phyloP scores from a whole-genome alignment of 768 basidiomycete species.

The Rhizopogon sp. region DNA sequence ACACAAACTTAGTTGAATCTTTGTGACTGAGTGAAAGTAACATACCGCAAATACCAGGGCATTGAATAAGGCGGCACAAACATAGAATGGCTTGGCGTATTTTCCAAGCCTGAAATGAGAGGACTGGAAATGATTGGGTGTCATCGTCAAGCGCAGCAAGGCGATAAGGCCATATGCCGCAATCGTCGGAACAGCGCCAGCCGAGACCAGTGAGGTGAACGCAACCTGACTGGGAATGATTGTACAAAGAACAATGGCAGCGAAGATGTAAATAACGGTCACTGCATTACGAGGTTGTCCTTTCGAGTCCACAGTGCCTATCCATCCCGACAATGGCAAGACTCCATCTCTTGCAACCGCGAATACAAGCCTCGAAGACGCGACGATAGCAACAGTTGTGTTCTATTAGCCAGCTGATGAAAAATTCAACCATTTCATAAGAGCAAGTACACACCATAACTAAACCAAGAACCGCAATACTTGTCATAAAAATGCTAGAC shows the following conservation, averaged over 20 bases:
- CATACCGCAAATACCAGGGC: slow-evolving; percentile 67
- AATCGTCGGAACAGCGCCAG: slow-evolving; percentile 81
- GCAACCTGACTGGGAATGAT: slow-evolving; percentile 89
- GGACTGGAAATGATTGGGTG: slow-evolving; percentile 66
- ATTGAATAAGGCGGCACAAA: slow-evolving; percentile 67
- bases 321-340: slow-evolving; percentile 78
- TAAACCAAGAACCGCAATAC: slow-evolving; percentile 78
- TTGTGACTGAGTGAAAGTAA: slow-evolving; percentile 8
- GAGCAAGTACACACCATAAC: slow-evolving; percentile 54
- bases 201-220: slow-evolving; percentile 87
- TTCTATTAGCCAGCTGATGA: slow-evolving; percentile 41
- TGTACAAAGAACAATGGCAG: slow-evolving; percentile 71
- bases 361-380: slow-evolving; percentile 83
- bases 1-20: slow-evolving; percentile 4
- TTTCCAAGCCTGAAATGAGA: slow-evolving; percentile 72
- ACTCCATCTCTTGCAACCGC: slow-evolving; percentile 95
- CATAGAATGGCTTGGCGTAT: slow-evolving; percentile 64
- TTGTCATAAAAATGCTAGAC: slow-evolving; percentile 82
- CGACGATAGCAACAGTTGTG: slow-evolving; percentile 83
- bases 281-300: slow-evolving; percentile 84
- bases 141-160: slow-evolving; percentile 69
- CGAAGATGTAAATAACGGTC: slow-evolving; percentile 81
- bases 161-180: slow-evolving; percentile 85
- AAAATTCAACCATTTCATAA: not conserved
- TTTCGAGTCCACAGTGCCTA: slow-evolving; percentile 61